Evolutionary conservation across 2,329 filamentous ascomycete species (phyloP).

Genomic region (Aurifilum marmelostoma): DNA sequence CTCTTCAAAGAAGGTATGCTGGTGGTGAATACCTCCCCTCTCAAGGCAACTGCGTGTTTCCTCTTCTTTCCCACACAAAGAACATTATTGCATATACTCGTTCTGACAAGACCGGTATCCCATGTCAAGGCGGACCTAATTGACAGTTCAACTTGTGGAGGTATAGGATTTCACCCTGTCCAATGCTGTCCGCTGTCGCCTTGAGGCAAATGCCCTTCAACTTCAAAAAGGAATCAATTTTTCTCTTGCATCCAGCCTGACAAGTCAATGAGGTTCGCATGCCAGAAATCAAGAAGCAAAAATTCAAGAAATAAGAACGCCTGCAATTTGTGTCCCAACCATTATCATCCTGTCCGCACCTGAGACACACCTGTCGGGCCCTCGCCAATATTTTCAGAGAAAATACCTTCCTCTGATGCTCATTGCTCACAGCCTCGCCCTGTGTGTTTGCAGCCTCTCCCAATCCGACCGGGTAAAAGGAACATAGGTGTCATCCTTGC

Average conservation of each 20-base stretch:
- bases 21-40: not conserved
- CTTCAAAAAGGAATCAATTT: not conserved
- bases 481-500: constrained; percentile 58
- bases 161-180: not conserved
- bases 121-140: not conserved
- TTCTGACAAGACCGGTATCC: not conserved
- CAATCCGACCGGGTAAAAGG: constrained; percentile 63
- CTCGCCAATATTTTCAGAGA: not conserved
- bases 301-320: not conserved
- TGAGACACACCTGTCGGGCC: not conserved
- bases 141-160: not conserved
- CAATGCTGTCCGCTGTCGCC: not conserved
- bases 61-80: too few relatives aligned
- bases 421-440: constrained; percentile 35
- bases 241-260: not conserved
- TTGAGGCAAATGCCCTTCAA: not conserved
- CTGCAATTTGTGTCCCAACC: not conserved
- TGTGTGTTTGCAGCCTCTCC: constrained; percentile 43
- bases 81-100: not conserved
- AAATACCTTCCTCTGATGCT: not conserved
- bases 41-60: not conserved
- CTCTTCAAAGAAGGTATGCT: not conserved
- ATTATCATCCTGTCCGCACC: not conserved
- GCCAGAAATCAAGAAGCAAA: not conserved
- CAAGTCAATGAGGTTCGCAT: not conserved